Evolutionary conservation across 176 grass and related monocot genomes (phyloP).

Genomic region (Ampelocalamus luodianensis): DNA sequence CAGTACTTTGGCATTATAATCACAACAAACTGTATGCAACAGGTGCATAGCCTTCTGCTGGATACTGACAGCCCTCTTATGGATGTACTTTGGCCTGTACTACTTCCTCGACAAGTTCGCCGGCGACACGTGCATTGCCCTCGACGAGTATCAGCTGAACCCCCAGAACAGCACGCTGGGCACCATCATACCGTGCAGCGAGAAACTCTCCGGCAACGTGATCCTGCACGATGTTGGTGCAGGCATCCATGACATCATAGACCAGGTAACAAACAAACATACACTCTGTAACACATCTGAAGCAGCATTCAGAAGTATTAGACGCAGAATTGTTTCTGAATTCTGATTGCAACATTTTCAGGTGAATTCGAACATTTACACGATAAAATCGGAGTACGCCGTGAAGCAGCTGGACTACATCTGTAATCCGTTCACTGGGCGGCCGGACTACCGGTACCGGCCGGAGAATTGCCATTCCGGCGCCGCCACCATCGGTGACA

Average conservation of each 20-base stretch:
- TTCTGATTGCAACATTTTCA: slow-evolving; percentile 2
- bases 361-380: slow-evolving; percentile 84
- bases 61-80: slow-evolving; percentile 71
- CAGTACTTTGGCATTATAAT: not conserved
- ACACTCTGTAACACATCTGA: not conserved
- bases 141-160: slow-evolving; percentile 80
- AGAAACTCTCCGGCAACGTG: slow-evolving; percentile 44
- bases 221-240: slow-evolving; percentile 64
- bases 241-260: slow-evolving; percentile 76
- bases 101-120: slow-evolving; percentile 84
- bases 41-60: slow-evolving; percentile 79
- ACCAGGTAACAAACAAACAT: slow-evolving; percentile 50
- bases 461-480: slow-evolving; percentile 78
- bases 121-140: slow-evolving; percentile 71
- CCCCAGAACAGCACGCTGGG: slow-evolving; percentile 85
- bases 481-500: slow-evolving; percentile 78
- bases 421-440: slow-evolving; percentile 91
- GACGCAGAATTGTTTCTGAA: not conserved
- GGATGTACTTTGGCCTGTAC: slow-evolving; percentile 85
- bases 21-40: slow-evolving; percentile 14
- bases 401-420: slow-evolving; percentile 75
- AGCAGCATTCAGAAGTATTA: not conserved
- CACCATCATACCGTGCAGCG: slow-evolving; percentile 71
- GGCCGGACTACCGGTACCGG: slow-evolving; percentile 69
- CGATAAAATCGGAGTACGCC: slow-evolving; percentile 53